A percentile compares a stretch with the other conserved stretches of the same genome.
Evolutionary conservation across 2,329 filamentous ascomycete genomes (phyloP).

Genomic region (Stachybotrys echinatus): DNA sequence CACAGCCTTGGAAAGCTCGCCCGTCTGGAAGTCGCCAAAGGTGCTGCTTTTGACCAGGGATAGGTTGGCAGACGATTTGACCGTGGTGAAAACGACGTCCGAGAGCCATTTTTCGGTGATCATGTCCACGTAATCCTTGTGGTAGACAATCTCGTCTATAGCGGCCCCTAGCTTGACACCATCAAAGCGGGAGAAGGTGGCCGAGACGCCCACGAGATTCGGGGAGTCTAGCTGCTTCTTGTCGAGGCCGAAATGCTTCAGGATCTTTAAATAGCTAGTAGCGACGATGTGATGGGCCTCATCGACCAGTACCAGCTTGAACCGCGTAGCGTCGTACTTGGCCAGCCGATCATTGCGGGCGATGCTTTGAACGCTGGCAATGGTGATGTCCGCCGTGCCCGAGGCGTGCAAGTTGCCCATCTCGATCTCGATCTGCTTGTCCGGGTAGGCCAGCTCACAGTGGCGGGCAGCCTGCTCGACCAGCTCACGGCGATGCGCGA

Average conservation of each 20-base stretch:
- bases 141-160: slow-evolving; percentile 94
- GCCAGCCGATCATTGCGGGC: slow-evolving; percentile 67
- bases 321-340: slow-evolving; percentile 74
- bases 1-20: slow-evolving; percentile 73
- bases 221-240: slow-evolving; percentile 40
- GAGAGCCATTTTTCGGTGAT: slow-evolving; percentile 88
- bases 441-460: slow-evolving; percentile 74
- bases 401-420: slow-evolving; percentile 77
- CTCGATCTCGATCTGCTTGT: slow-evolving; percentile 80
- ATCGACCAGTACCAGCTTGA: slow-evolving; percentile 90
- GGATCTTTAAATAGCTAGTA: slow-evolving; percentile 65
- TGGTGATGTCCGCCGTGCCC: slow-evolving; percentile 82
- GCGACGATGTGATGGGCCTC: slow-evolving; percentile 97
- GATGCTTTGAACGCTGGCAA: slow-evolving; percentile 86
- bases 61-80: slow-evolving; percentile 76
- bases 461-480: slow-evolving; percentile 91
- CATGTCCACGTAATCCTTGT: slow-evolving; percentile 67
- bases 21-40: slow-evolving; percentile 71
- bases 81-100: slow-evolving; percentile 90
- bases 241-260: slow-evolving; percentile 74
- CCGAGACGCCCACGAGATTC: slow-evolving; percentile 83
- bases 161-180: slow-evolving; percentile 75
- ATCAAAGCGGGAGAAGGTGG: slow-evolving; percentile 73
- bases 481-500: slow-evolving; percentile 88
- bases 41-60: slow-evolving; percentile 57